A percentile compares a stretch with the other conserved stretches of the same genome.
Evolutionary conservation across 1,139 yeast species (phyloP).

Genomic region (Lizanozyma gosingica): DNA sequence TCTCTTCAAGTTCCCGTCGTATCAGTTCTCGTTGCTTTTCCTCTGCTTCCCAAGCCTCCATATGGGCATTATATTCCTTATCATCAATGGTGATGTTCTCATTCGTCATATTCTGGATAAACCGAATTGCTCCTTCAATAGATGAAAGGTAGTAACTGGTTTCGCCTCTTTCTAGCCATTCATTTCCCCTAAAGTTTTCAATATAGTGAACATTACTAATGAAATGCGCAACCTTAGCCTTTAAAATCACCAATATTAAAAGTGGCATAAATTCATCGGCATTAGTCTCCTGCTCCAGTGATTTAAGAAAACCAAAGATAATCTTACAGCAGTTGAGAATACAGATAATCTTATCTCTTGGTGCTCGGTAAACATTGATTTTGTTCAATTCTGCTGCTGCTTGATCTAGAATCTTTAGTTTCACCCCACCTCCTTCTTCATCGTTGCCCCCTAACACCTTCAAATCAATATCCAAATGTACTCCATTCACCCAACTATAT

Average conservation of each 20-base stretch:
- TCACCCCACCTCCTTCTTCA: constrained; percentile 50
- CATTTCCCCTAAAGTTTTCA: constrained; percentile 70
- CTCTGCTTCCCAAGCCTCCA: constrained; percentile 44
- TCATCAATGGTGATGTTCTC: constrained; percentile 53
- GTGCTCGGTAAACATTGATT: constrained; percentile 79
- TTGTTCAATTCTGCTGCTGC: constrained; percentile 69
- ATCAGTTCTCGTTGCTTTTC: constrained; percentile 16
- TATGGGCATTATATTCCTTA: constrained; percentile 44
- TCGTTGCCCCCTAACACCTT: constrained; percentile 21
- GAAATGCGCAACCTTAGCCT: constrained; percentile 53
- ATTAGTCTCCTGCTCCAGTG: constrained; percentile 60
- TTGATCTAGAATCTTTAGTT: constrained; percentile 17
- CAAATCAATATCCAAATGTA: constrained; percentile 71
- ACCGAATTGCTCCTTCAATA: constrained; percentile 76
- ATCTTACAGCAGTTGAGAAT: constrained; percentile 87
- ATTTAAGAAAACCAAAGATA: constrained; percentile 76
- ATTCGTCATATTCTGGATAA: constrained; percentile 52
- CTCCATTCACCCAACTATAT: constrained; percentile 67
- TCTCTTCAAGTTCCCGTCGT: constrained; percentile 6
- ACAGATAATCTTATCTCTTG: constrained; percentile 90
- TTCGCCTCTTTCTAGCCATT: constrained; percentile 69
- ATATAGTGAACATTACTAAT: constrained; percentile 77
- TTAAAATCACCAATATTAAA: constrained; percentile 68
- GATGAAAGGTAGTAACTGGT: constrained; percentile 82
- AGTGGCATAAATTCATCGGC: constrained; percentile 93